phyloP scores from a whole-genome alignment of 148 eudicot species.

The Camellia sinensis region DNA sequence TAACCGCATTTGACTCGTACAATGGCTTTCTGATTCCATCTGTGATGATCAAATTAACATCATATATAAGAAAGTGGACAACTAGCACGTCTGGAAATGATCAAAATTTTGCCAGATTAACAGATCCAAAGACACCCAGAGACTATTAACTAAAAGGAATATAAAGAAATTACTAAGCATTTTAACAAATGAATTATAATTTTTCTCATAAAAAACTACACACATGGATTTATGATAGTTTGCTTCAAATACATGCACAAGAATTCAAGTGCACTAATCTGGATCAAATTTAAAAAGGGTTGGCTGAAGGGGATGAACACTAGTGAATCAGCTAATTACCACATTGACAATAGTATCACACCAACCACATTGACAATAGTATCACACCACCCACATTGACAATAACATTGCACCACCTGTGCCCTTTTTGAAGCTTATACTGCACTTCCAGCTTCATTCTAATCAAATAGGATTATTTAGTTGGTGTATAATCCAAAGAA shows the following conservation, averaged over 20 bases:
- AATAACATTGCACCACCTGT: not conserved
- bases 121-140: not conserved
- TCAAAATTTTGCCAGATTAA: not conserved
- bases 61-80: not conserved
- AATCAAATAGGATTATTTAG: not conserved
- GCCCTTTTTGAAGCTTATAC: not conserved
- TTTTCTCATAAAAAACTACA: not conserved
- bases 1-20: slow-evolving; percentile 51
- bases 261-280: not conserved
- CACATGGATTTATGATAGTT: not conserved
- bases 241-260: not conserved
- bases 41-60: slow-evolving; percentile 19
- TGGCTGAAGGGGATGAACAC: not conserved
- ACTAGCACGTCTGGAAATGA: slow-evolving; percentile 7
- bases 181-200: not conserved
- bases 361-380: not conserved
- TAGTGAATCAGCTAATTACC: not conserved
- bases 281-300: not conserved
- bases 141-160: not conserved
- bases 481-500: not conserved
- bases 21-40: slow-evolving; percentile 63
- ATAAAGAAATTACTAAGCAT: not conserved
- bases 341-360: not conserved
- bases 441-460: not conserved
- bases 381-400: not conserved